Evolutionary conservation across 2,329 filamentous ascomycete genomes (phyloP), one percentile per base, ranked within the genome.

Genomic region (Penicillium sp.): DNA sequence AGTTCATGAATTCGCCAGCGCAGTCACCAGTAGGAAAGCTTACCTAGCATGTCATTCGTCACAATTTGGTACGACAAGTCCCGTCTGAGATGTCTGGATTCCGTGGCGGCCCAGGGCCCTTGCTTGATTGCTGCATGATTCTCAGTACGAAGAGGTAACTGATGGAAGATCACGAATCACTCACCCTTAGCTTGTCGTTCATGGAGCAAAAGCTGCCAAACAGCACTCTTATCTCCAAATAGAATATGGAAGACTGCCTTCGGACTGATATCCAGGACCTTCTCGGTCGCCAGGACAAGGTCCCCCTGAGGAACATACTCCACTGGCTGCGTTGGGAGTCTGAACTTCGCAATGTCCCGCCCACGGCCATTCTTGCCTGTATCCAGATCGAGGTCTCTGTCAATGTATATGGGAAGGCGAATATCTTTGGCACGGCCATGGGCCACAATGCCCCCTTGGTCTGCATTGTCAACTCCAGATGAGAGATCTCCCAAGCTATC

Each of bases 221-320:
- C 85, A 29, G 91, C 89, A 66, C 89, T 95, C 72, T 92, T 95
- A 70, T 98, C 93, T 32, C 93, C 93, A 69, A 97, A 98, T 44
- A 98, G 80, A 13, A 97, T 88, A 65, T 97, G 92, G 69, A 97
- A 98, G 50, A 95, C 83, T 0, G 89, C 89, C 69, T 98, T 97
- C 41, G 93, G 87, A 55, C 89, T 95, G 53, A 97, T 85, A 58
- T 95, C 87, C 67, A 95, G 95, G 57, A 89, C 81, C 53, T 88
- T 83, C 67, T 95, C 88, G 1, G 88, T 82, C 6, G 86, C 85
- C 57, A 86, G 80, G 56, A 81, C 78, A 45, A 85, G 82, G 81
- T 95, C 91, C 46, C 86, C 88, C 53, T 87, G 81, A 1, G 93
- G 93, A 50, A 89, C 86, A 66, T 92, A 96, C 9, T 87, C 75